Conservation (phyloP, 2,329 filamentous ascomycete species). For the Fusarium palustre region DNA sequence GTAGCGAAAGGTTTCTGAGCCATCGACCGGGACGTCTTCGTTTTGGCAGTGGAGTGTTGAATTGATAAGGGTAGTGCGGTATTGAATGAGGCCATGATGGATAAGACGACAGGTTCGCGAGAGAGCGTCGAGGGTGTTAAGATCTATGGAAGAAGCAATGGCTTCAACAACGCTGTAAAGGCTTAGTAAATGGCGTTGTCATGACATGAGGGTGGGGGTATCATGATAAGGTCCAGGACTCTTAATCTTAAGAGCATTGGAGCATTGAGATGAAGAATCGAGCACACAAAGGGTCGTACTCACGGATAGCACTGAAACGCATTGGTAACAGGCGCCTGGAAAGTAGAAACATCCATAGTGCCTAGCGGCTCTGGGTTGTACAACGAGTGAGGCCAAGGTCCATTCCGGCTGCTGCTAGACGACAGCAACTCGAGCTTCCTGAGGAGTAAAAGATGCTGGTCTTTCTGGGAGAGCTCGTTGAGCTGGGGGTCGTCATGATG, state of each 20-base stretch:
- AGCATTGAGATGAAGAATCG: slow-evolving; percentile 9
- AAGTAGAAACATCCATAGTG: slow-evolving; percentile 44
- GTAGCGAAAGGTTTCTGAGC: slow-evolving; percentile 68
- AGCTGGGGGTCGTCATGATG: slow-evolving; percentile 43
- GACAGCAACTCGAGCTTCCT: slow-evolving; percentile 45
- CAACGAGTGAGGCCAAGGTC: slow-evolving; percentile 46
- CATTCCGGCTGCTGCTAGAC: slow-evolving; percentile 41
- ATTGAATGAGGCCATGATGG: slow-evolving; percentile 81
- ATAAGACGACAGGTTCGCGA: slow-evolving; percentile 85
- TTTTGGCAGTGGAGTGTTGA: slow-evolving; percentile 85
- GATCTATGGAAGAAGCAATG: slow-evolving; percentile 81
- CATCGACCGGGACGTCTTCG: slow-evolving; percentile 68
- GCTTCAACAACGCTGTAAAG: slow-evolving; percentile 76
- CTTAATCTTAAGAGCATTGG: not conserved
- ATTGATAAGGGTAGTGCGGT: slow-evolving; percentile 76
- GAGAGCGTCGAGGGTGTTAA: slow-evolving; percentile 87
- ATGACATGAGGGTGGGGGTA: slow-evolving; percentile 23
- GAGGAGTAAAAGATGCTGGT: slow-evolving; percentile 45
- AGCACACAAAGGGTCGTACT: slow-evolving; percentile 22
- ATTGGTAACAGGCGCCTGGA: slow-evolving; percentile 43
- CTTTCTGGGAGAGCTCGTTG: slow-evolving; percentile 38
- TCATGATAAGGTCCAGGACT: slow-evolving; percentile 26
- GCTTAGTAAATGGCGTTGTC: slow-evolving; percentile 33
- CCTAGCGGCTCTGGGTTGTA: slow-evolving; percentile 42
- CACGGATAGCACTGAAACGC: slow-evolving; percentile 48